Percentiles rank a stretch among this genome's conserved stretches.
These are phyloP conservation scores for Suhomyces taliae DNA, from an alignment of 1,139 yeast genomes.

Conservation along the genomic window DNA sequence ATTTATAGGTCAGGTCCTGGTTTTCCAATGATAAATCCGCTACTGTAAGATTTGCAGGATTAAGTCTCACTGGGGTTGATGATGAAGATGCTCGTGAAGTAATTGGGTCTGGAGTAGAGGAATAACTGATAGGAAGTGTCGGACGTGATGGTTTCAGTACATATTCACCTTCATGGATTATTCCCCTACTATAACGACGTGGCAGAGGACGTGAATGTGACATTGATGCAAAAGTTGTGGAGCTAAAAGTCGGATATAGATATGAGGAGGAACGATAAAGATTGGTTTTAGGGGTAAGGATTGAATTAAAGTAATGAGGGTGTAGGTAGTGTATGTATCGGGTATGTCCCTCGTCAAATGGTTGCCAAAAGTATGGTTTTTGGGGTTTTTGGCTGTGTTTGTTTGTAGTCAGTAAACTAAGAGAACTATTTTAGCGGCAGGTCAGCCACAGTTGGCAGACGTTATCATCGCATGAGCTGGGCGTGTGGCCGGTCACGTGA, in stretches of 20 bases:
- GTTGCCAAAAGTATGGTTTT: no score
- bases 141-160: constrained; percentile 25
- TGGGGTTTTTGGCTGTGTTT: no score
- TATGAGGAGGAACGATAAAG: neutral
- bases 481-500: no score
- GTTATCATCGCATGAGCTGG: no score
- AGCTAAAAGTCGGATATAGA: neutral
- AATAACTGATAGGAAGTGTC: constrained; percentile 30
- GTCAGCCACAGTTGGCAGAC: no score
- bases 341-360: no score
- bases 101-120: constrained; percentile 19
- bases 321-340: no score
- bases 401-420: no score
- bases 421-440: no score
- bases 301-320: no score
- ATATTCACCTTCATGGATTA: constrained; percentile 38
- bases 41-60: constrained; percentile 19
- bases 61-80: constrained; percentile 22
- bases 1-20: neutral
- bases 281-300: no score
- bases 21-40: constrained; percentile 5
- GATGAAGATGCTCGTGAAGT: constrained; percentile 5
- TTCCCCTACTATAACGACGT: constrained; percentile 13
- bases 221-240: neutral
- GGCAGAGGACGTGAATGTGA: neutral